Evolutionary conservation across 2,329 filamentous ascomycete species (phyloP), one percentile per base, ranked within the genome.

Genomic region (Penicillium sp.): DNA sequence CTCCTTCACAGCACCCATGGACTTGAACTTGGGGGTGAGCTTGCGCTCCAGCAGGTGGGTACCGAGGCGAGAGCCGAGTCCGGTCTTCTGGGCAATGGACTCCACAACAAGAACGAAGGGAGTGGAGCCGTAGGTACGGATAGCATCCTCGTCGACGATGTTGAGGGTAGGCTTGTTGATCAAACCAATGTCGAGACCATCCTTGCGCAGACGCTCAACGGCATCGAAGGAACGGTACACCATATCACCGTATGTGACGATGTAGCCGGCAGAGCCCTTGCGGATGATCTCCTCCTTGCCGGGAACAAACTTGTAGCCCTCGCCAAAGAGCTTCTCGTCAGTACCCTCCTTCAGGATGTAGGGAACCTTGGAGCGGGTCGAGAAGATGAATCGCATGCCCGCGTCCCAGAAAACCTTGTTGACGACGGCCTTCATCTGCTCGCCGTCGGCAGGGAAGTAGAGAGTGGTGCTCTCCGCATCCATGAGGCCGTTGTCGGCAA

Each of bases 111-210:
- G 42, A 6, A 74, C 69, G 50, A 74, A 74, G 12, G 67, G 66
- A 1, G 61, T 57, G 1, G 69, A 66, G 24, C 71, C 71, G 49
- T 71, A 73, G n/a, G 62, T 54, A 52, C 64, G 62, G 48, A 74
- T 69, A 9, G 71, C 65, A 3, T 74, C 69, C 47, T 74, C 71
- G 36, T 74, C 71, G 15, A 73, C 68, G 1, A 70, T 56, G 47
- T 73, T 74, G 9, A 74, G 62, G 1, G 71, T 74, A 1, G 70
- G 64, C 53, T 74, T 74, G 62, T 74, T 74, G 52, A 74, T 59
- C 28, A 74, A 57, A 47, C 71, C 71, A 2, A 74, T 60, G 43
- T 74, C 69, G 0, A 73, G 52, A 28, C 71, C 71, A 18, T 69
- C 62, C 45, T 65, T 55, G 21, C 70, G 68, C 26, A 74, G 65